phyloP scores from a whole-genome alignment of 306 rosid species.

The Castanospermum australe region DNA sequence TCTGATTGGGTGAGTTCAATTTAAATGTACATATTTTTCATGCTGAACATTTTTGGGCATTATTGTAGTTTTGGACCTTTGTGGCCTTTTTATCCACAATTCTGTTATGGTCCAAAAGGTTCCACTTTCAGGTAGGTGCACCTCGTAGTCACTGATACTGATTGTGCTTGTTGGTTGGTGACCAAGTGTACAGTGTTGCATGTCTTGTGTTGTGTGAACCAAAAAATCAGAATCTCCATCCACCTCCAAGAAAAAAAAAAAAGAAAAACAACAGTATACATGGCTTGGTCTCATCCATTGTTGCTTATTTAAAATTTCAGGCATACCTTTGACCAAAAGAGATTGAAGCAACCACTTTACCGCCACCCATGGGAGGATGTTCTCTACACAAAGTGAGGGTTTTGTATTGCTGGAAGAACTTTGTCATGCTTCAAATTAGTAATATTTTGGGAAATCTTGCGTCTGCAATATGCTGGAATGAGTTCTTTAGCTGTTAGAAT shows the following conservation, averaged over 20 bases:
- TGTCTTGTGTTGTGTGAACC: background rate
- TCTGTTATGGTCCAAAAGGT: slow-evolving; percentile 10
- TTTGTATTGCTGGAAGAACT: slow-evolving; percentile 7
- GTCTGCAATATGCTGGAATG: slow-evolving; percentile 43
- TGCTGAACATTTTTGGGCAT: background rate
- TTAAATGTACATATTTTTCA: background rate
- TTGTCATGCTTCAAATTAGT: slow-evolving; percentile 22
- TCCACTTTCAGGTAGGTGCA: slow-evolving; percentile 31
- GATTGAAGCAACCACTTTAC: slow-evolving; percentile 97
- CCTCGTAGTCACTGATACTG: slow-evolving; percentile 22
- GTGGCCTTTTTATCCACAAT: slow-evolving; percentile 25
- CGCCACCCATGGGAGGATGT: slow-evolving; percentile 99
- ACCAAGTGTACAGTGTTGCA: background rate
- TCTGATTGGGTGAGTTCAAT: slow-evolving; percentile 82
- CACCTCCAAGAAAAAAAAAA: background rate
- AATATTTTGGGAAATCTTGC: slow-evolving; percentile 22
- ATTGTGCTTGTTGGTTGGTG: slow-evolving; percentile 12
- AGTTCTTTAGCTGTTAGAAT: slow-evolving; percentile 34
- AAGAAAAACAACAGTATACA: background rate
- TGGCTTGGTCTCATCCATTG: slow-evolving; percentile 19
- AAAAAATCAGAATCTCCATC: background rate
- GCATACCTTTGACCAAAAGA: slow-evolving; percentile 98
- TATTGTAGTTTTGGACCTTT: slow-evolving; percentile 23
- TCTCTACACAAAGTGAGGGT: slow-evolving; percentile 89
- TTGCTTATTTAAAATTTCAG: slow-evolving; percentile 47